Conservation (phyloP, 2,329 filamentous ascomycete genomes). For the Alternaria sp. region DNA sequence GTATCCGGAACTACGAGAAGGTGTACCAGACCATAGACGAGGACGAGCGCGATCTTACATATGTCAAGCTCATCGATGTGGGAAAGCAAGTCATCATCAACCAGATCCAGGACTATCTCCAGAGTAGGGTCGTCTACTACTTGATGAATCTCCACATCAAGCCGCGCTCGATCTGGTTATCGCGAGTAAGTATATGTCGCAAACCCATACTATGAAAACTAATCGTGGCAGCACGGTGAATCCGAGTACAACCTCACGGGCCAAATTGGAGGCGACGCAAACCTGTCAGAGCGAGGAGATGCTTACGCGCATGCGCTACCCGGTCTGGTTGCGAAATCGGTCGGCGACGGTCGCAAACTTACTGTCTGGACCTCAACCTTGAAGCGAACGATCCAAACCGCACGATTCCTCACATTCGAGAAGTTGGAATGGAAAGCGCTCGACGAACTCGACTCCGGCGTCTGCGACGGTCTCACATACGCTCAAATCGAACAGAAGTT, state of each 20-base stretch:
- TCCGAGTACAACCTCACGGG: constrained; percentile 90
- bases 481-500: constrained; percentile 90
- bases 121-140: constrained; percentile 96
- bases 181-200: constrained; percentile 68
- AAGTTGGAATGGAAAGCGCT: constrained; percentile 98
- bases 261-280: constrained; percentile 89
- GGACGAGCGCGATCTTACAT: constrained; percentile 86
- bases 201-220: not conserved
- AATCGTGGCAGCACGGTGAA: constrained; percentile 77
- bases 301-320: constrained; percentile 86
- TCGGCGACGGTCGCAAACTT: constrained; percentile 73
- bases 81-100: constrained; percentile 98
- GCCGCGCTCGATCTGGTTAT: constrained; percentile 94
- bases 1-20: constrained; percentile 97
- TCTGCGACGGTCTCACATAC: constrained; percentile 96
- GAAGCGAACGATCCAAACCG: constrained; percentile 88
- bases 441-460: constrained; percentile 94
- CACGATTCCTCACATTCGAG: constrained; percentile 86
- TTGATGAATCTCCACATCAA: constrained; percentile 99
- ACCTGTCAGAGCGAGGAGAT: constrained; percentile 84
- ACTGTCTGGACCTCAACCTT: constrained; percentile 79
- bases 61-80: constrained; percentile 96
- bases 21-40: constrained; percentile 93
- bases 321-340: constrained; percentile 81
- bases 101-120: constrained; percentile 93